Conservation (phyloP, 345 rosid species). For the Cardamine chenopodiifolia region DNA sequence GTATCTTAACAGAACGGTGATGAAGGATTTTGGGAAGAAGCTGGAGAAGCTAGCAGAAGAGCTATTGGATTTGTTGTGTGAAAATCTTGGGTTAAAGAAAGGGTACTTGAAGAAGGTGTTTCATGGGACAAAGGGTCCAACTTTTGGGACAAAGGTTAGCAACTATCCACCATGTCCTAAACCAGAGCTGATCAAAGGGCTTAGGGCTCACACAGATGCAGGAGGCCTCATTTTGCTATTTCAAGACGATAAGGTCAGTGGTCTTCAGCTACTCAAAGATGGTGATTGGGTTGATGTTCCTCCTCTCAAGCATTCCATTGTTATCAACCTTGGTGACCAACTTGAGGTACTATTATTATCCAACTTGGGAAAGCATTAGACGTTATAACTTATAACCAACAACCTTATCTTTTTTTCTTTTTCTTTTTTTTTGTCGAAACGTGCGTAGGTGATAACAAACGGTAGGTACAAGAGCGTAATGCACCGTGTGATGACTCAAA, state of each 20-base stretch:
- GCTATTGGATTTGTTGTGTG: constrained; percentile 62
- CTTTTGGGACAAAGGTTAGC: constrained; percentile 84
- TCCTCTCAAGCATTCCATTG: constrained; percentile 78
- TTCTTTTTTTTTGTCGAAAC: background rate
- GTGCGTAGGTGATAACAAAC: constrained; percentile 75
- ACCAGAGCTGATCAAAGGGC: constrained; percentile 86
- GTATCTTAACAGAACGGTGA: constrained; percentile 47
- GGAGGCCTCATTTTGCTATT: constrained; percentile 88
- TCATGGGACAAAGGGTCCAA: constrained; percentile 73
- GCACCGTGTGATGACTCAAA: constrained; percentile 78
- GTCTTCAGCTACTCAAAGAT: constrained; percentile 93
- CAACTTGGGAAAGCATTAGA: background rate
- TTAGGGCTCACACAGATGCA: constrained; percentile 95
- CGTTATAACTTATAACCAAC: background rate
- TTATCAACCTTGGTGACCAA: constrained; percentile 93
- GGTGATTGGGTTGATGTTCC: constrained; percentile 86
- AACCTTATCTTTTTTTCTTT: background rate
- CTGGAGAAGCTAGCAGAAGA: constrained; percentile 70
- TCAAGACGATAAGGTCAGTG: constrained; percentile 91
- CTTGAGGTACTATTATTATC: constrained; percentile 60
- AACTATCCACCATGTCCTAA: constrained; percentile 94
- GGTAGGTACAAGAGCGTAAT: constrained; percentile 87
- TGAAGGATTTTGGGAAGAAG: constrained; percentile 61
- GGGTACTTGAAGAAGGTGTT: constrained; percentile 77
- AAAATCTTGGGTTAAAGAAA: constrained; percentile 78